phyloP scores from a whole-genome alignment of 2,329 filamentous ascomycete species.

The Xylariomycetidae sp. region DNA sequence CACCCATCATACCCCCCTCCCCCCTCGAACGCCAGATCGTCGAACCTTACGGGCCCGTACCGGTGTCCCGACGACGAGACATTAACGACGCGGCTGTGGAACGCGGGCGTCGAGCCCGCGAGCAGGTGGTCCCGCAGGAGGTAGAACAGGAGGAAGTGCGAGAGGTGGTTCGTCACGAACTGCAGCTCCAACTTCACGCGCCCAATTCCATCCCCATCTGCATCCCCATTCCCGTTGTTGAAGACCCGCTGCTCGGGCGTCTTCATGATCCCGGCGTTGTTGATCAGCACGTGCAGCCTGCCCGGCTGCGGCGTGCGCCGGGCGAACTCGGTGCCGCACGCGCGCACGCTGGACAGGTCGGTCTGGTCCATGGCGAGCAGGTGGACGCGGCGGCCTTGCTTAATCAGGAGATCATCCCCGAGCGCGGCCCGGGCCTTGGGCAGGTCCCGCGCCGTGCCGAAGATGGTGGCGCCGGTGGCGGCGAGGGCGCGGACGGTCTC shows the following conservation, averaged over 20 bases:
- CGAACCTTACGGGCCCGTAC: neutral
- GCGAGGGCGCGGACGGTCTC: constrained; percentile 36
- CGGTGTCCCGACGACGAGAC: constrained; percentile 37
- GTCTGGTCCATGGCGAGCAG: constrained; percentile 13
- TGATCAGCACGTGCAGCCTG: constrained; percentile 1
- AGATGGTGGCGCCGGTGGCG: constrained; percentile 38
- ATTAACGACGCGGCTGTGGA: constrained; percentile 37
- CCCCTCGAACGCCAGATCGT: constrained; percentile 35
- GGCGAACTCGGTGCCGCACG: constrained; percentile 27
- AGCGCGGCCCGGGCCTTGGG: constrained; percentile 31
- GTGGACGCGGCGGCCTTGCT: constrained; percentile 12
- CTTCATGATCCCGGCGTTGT: constrained; percentile 2
- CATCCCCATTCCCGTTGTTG: constrained; percentile 33
- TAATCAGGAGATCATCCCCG: constrained; percentile 17
- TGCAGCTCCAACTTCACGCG: constrained; percentile 45
- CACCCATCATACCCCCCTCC: constrained; percentile 24
- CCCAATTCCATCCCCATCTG: too few species aligned
- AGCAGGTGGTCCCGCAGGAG: constrained; percentile 39
- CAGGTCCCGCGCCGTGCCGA: constrained; percentile 36
- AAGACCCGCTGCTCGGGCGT: neutral
- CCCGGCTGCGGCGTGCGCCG: neutral
- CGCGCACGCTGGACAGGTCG: constrained; percentile 28
- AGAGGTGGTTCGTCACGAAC: constrained; percentile 44
- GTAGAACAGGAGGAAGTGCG: constrained; percentile 47
- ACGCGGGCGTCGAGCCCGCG: constrained; percentile 28